Evolutionary conservation across 1,284 basidiomycete species (phyloP).

Genomic region (Ustilago cynodontis): DNA sequence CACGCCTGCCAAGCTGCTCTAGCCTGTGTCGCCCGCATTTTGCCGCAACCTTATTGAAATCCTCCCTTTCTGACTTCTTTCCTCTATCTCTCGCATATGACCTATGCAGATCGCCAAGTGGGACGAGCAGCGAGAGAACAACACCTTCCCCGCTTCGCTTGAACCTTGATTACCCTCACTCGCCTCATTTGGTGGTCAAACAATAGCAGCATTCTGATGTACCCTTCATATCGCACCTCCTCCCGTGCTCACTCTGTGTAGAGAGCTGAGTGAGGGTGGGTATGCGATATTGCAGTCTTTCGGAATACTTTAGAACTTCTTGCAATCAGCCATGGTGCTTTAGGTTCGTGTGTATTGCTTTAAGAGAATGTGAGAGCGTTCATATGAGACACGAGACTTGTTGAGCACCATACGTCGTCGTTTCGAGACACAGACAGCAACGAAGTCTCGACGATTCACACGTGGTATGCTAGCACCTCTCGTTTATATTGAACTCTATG

Average conservation of each 20-base stretch:
- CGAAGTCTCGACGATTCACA: too few species aligned
- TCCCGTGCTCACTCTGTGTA: neutral
- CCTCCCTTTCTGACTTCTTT: neutral
- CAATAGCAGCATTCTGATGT: slow-evolving; percentile 3
- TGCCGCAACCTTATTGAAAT: neutral
- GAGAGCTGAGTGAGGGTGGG: neutral
- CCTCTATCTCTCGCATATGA: neutral
- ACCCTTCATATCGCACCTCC: neutral
- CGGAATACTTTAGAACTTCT: slow-evolving; percentile 16
- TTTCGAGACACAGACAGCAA: too few species aligned
- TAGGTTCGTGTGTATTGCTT: neutral
- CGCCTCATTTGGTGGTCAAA: neutral
- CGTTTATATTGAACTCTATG: too few species aligned
- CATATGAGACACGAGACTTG: too few species aligned
- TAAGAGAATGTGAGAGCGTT: too few species aligned
- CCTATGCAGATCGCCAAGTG: slow-evolving; percentile 64
- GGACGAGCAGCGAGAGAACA: slow-evolving; percentile 69
- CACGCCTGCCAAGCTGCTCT: too few species aligned
- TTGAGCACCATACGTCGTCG: too few species aligned
- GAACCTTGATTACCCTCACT: slow-evolving; percentile 53
- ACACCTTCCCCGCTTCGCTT: slow-evolving; percentile 67
- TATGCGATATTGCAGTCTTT: slow-evolving; percentile 3
- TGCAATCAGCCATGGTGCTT: neutral
- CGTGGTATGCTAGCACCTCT: too few species aligned
- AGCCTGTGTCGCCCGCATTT: neutral